phyloP scores from a whole-genome alignment of 352 stramenopile genomes.

The Pseudoperonospora humuli region DNA sequence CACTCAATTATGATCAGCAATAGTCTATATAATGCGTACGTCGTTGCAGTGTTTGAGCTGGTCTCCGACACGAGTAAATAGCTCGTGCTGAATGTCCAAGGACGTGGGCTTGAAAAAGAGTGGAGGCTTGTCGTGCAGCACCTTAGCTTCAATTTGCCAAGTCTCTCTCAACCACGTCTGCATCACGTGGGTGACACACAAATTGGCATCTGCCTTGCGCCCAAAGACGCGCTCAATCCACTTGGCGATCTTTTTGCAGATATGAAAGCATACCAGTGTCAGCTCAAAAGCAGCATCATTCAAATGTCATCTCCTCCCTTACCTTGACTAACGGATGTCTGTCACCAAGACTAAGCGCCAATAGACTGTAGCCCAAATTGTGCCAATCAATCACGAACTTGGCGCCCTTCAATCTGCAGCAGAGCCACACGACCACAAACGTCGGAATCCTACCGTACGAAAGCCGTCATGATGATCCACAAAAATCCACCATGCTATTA shows the following conservation, averaged over 20 bases:
- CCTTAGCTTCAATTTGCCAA: conserved; percentile 83
- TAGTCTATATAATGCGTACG: conserved; percentile 24
- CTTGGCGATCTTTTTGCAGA: conserved; percentile 45
- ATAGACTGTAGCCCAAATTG: conserved; percentile 98
- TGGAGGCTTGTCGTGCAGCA: conserved; percentile 94
- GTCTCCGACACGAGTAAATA: conserved; percentile 80
- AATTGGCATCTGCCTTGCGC: conserved; percentile 88
- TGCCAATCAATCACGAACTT: conserved; percentile 99
- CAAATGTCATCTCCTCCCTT: not conserved
- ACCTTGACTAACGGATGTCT: conserved; percentile 71
- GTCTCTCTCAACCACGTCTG: conserved; percentile 87
- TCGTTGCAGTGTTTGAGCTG: conserved; percentile 69
- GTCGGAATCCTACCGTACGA: conserved; percentile 84
- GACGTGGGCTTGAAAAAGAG: conserved; percentile 88
- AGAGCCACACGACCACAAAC: conserved; percentile 78
- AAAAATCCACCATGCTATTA: not conserved
- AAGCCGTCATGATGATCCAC: conserved; percentile 5
- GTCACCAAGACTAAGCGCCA: conserved; percentile 67
- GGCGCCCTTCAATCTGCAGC: conserved; percentile 56
- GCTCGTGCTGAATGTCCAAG: conserved; percentile 81
- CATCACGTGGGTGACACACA: conserved; percentile 97
- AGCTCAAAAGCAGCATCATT: not conserved
- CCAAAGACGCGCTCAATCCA: conserved; percentile 87
- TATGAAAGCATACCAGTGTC: not conserved
- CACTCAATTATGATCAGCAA: not conserved